Base-by-base conservation (phyloP, 371 early-diverging fungal species). In the Mucor mucedo region DNA sequence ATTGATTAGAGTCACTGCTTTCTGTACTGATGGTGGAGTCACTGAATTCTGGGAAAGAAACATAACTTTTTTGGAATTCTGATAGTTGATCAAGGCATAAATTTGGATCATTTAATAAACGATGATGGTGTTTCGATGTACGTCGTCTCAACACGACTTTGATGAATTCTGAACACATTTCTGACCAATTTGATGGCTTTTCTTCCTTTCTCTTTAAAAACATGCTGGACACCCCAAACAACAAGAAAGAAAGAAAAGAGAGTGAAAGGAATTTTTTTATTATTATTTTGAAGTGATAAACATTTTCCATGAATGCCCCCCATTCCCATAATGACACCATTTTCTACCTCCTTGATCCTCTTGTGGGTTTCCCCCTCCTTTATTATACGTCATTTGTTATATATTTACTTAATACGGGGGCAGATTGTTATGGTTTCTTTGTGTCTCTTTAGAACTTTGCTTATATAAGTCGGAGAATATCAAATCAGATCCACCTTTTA, bases 1-100 rank as follows among this genome's bases (percentile, higher is more conserved):
- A 61, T 33, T 44, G 52, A 28, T 52, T 53, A 28, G 32, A 42
- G 35, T 58, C 58, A 27, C 21, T 21, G 21, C 57, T 41, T 45
- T 64, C 58, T 33, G 52, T 58, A n/a, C 52, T 54, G 32, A 49
- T 56, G 6, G 40, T 50, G 13, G 63, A 63, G n/a, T 63, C 69
- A 48, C 38, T 61, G 42, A 69, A 60, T 47, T 69, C 69, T 52
- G 69, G 69, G 52, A 69, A 69, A 3, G 69, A 69, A 16, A 69
- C 49, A 57, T 69, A 69, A 29, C 65, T 69, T 21, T 57, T 69
- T 60, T 69, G 69, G 42, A 69, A 69, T 57, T 69, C 69, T 48
- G 69, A 69, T 55, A 54, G 32, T 28, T 62, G 68, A 47, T 67
- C 62, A 4, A 56, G 28, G 28, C 62, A 61, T 3, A 61, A 45